These are phyloP conservation scores for Andalucia godoyi DNA, from an alignment of 78 protist species.

Conservation along the genomic window DNA sequence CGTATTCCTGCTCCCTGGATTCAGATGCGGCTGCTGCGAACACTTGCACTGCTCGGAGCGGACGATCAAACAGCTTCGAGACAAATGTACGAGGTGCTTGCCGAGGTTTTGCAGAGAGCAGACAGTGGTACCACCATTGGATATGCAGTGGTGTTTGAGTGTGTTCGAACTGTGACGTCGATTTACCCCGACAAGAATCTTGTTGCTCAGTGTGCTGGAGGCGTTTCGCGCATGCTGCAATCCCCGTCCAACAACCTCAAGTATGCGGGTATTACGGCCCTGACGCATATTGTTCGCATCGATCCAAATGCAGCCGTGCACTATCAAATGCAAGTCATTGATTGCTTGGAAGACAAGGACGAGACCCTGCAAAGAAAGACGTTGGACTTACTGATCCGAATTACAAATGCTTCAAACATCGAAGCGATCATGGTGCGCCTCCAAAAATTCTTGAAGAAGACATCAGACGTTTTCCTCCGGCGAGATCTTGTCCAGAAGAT, in stretches of 20 bases:
- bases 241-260: constrained; percentile 56
- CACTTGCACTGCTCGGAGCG: constrained; percentile 61
- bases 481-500: constrained; percentile 40
- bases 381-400: constrained; percentile 69
- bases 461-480: constrained; percentile 44
- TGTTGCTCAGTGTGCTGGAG: constrained; percentile 46
- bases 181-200: constrained; percentile 65
- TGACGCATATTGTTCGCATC: constrained; percentile 54
- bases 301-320: constrained; percentile 56
- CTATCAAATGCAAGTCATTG: constrained; percentile 78
- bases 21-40: constrained; percentile 72
- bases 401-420: constrained; percentile 72
- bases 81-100: constrained; percentile 42
- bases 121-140: constrained; percentile 67
- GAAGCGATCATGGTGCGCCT: constrained; percentile 49
- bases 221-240: constrained; percentile 48
- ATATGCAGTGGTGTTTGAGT: constrained; percentile 71
- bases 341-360: constrained; percentile 78
- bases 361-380: constrained; percentile 57
- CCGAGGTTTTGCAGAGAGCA: constrained; percentile 50
- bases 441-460: constrained; percentile 17
- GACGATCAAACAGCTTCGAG: constrained; percentile 25
- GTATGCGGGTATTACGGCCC: constrained; percentile 80
- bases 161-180: constrained; percentile 59
- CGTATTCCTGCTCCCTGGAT: constrained; percentile 92